Evolutionary conservation across 306 rosid genomes (phyloP).

Genomic region (Heteromeles arbutifolia): DNA sequence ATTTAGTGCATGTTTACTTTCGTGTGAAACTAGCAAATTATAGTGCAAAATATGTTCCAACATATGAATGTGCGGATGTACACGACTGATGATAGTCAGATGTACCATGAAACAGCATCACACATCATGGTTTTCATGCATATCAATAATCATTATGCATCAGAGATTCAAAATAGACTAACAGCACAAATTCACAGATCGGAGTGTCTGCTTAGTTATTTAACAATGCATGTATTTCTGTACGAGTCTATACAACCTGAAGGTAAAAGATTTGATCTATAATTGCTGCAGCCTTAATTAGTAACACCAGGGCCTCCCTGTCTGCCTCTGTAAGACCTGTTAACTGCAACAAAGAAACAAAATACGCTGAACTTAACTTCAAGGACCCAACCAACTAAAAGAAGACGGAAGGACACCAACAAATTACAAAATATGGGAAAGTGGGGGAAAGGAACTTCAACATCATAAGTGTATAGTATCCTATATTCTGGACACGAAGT

Average conservation of each 20-base stretch:
- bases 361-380: neutral
- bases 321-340: slow-evolving; percentile 62
- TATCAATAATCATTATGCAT: neutral
- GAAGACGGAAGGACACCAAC: neutral
- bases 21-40: neutral
- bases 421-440: neutral
- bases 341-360: slow-evolving; percentile 45
- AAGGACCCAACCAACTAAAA: neutral
- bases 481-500: neutral
- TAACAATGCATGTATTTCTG: neutral
- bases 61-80: neutral
- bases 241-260: slow-evolving; percentile 50
- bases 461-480: neutral
- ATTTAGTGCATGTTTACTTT: neutral
- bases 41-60: neutral
- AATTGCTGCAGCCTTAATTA: slow-evolving; percentile 71
- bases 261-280: slow-evolving; percentile 73
- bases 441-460: neutral
- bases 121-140: neutral
- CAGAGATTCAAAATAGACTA: neutral
- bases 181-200: neutral
- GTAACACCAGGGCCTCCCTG: slow-evolving; percentile 54
- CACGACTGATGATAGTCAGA: neutral
- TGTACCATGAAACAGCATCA: neutral
- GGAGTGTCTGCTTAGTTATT: neutral